Percentiles rank a stretch among this genome's conserved stretches.
These are phyloP conservation scores for Herpetospermum pedunculosum DNA, from an alignment of 306 rosid species.

Conservation along the genomic window DNA sequence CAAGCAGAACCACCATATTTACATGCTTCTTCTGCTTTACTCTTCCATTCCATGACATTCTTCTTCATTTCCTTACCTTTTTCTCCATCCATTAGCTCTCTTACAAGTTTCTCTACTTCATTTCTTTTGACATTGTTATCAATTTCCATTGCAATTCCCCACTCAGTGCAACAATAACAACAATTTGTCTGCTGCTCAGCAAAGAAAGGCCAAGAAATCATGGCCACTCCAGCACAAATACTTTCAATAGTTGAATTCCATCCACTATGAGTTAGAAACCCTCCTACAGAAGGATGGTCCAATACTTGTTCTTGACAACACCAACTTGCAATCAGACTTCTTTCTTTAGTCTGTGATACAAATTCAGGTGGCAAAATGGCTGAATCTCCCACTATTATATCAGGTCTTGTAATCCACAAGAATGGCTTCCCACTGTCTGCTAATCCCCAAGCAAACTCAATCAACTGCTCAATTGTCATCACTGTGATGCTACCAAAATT, in stretches of 20 bases:
- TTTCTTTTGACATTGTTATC: slow-evolving; percentile 28
- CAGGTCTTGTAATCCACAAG: slow-evolving; percentile 43
- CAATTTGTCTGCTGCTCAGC: slow-evolving; percentile 24
- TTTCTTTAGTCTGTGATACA: slow-evolving; percentile 17
- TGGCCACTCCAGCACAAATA: slow-evolving; percentile 25
- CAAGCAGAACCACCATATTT: background rate
- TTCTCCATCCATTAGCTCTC: slow-evolving; percentile 26
- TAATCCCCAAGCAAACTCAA: slow-evolving; percentile 41
- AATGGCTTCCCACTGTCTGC: slow-evolving; percentile 23
- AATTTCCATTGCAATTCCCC: slow-evolving; percentile 34
- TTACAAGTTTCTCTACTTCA: slow-evolving; percentile 32
- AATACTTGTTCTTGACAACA: slow-evolving; percentile 42
- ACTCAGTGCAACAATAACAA: slow-evolving; percentile 21
- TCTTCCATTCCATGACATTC: slow-evolving; percentile 14
- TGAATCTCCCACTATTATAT: slow-evolving; percentile 20
- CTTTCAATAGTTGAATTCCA: slow-evolving; percentile 31
- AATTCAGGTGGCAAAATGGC: slow-evolving; percentile 21
- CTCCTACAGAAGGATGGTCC: slow-evolving; percentile 28
- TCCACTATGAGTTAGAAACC: slow-evolving; percentile 18
- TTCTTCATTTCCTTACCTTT: slow-evolving; percentile 30
- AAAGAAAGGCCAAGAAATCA: slow-evolving; percentile 32
- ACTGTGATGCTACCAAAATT: slow-evolving; percentile 21
- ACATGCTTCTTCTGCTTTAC: background rate
- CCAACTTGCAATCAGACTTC: slow-evolving; percentile 30
- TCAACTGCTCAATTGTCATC: slow-evolving; percentile 23